Evolutionary conservation across 257 asterid genomes (phyloP), one percentile per base, ranked within the genome.

Genomic region (Jasminum sambac): DNA sequence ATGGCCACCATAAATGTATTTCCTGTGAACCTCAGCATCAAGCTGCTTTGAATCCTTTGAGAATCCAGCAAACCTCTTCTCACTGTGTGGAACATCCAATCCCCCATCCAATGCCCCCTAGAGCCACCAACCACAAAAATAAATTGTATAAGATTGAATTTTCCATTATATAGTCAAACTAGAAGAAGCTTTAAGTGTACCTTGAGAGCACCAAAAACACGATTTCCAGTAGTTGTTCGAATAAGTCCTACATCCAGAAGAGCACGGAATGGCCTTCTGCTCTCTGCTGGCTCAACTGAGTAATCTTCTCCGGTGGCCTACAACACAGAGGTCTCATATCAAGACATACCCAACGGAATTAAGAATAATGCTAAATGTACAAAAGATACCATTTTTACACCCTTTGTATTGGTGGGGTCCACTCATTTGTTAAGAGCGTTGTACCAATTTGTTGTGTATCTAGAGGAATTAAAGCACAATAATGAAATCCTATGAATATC

Each of bases 41-140:
- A 83, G 92, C 62, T 81, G 84, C 75, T 91, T 88, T 75, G 58
- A 74, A 19, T 89, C 97, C 82, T 88, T 91, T 76, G 50, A 65
- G 69, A 72, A 90, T 50, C 96, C 97, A 63, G 97, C 90, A 74
- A 89, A 90, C 76, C 96, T 85, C 89, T 90, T 89, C 6, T 89
- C 97, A 65, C 96, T 84, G 78, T 91, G 97, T 58, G 97, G 96
- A 66, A 91, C 79, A 39, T 91, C 97, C 26, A 91, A 83, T 14
- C 97, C 96, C 41, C 92, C 96, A 83, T 89, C 95, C 64, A 90
- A 64, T 7, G 96, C 96, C 59, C 97, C 96, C 96, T 88, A 71
- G 2, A 62, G 46, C 7, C 21, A 17, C 26, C 9, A 52, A 52
- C 61, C 19, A 21, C 19, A 21, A 19, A 17, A n/a, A 48, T 44